A percentile compares a stretch with the other conserved stretches of the same genome.
phyloP scores from a whole-genome alignment of 768 basidiomycete genomes.

The Amanita phalloides region DNA sequence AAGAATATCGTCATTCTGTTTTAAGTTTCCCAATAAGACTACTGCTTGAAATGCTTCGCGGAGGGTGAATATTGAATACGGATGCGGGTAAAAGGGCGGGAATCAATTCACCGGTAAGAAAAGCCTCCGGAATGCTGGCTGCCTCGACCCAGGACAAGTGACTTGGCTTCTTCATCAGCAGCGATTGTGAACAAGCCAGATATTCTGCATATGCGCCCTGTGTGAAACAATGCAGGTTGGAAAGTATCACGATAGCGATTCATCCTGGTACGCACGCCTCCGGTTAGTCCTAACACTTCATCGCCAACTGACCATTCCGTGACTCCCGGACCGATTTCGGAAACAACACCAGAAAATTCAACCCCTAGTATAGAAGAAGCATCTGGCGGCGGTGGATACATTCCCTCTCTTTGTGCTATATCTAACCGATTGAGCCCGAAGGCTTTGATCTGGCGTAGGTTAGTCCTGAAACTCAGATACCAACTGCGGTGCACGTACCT shows the following conservation, averaged over 20 bases:
- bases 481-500: slow-evolving; percentile 32
- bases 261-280: slow-evolving; percentile 45
- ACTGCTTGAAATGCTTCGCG: slow-evolving; percentile 35
- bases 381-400: slow-evolving; percentile 73
- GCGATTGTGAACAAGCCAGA: slow-evolving; percentile 52
- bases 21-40: slow-evolving; percentile 57
- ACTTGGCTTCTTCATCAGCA: slow-evolving; percentile 65
- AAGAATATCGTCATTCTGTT: slow-evolving; percentile 64
- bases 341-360: slow-evolving; percentile 70
- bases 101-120: slow-evolving; percentile 58
- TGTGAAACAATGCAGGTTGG: not conserved
- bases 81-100: not conserved
- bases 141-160: slow-evolving; percentile 76
- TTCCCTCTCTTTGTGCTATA: slow-evolving; percentile 55
- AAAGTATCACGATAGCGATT: not conserved
- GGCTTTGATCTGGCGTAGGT: slow-evolving; percentile 45
- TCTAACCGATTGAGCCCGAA: slow-evolving; percentile 93
- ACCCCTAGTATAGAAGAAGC: slow-evolving; percentile 72
- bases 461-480: not conserved
- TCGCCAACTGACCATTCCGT: slow-evolving; percentile 51
- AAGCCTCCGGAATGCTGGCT: slow-evolving; percentile 82
- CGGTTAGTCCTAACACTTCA: slow-evolving; percentile 70
- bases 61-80: not conserved
- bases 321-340: slow-evolving; percentile 38
- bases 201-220: slow-evolving; percentile 92